These are phyloP conservation scores for Cladobotryum mycophilum DNA, from an alignment of 2,329 filamentous ascomycete genomes.

Conservation along the genomic window DNA sequence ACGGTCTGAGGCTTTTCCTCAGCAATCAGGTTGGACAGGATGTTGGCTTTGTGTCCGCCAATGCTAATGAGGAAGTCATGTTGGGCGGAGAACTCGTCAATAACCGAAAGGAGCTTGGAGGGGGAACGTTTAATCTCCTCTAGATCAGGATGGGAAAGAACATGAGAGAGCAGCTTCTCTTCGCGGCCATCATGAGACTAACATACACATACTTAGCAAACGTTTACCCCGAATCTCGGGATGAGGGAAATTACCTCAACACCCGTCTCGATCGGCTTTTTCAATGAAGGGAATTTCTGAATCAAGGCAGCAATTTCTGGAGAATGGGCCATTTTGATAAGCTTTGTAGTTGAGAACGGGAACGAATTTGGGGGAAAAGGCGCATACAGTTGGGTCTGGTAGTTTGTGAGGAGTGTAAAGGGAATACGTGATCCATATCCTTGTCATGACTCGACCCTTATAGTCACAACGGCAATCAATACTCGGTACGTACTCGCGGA, in stretches of 20 bases:
- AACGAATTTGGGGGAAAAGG: too few species aligned
- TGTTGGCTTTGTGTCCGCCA: conserved; percentile 65
- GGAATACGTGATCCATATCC: too few species aligned
- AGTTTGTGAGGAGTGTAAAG: neutral
- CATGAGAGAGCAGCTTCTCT: conserved; percentile 1
- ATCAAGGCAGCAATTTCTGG: conserved; percentile 1
- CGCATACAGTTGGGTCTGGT: neutral
- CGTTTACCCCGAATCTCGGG: neutral
- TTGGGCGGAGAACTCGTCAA: conserved; percentile 2
- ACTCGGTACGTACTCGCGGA: too few species aligned
- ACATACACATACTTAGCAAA: neutral
- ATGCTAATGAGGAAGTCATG: conserved; percentile 62
- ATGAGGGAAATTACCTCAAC: neutral
- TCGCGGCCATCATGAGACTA: conserved; percentile 5
- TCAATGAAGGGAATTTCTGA: conserved; percentile 5
- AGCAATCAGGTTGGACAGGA: conserved; percentile 62
- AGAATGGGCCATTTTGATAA: neutral
- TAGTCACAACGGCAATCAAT: too few species aligned
- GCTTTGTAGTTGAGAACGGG: neutral
- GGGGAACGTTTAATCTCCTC: neutral
- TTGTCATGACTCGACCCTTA: too few species aligned
- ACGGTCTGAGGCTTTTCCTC: conserved; percentile 61
- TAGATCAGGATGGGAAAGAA: conserved; percentile 4
- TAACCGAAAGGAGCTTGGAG: conserved; percentile 2
- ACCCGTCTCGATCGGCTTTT: neutral